Conservation (phyloP, 192 early-diverging fungal species). For the Neocallimastix lanati region DNA sequence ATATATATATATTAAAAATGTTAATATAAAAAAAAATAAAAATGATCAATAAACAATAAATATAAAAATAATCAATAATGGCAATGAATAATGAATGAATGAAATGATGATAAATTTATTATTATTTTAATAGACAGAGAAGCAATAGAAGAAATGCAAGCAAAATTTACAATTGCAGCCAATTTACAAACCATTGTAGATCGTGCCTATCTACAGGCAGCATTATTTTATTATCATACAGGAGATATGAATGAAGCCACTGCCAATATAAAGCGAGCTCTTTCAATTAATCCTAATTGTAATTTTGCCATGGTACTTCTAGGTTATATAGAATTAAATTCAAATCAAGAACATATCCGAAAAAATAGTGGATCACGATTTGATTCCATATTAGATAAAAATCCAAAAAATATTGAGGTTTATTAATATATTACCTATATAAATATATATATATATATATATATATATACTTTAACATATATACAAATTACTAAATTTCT, state of each 20-base stretch:
- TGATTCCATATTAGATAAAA: slow-evolving; percentile 22
- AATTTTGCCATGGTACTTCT: slow-evolving; percentile 7
- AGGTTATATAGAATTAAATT: slow-evolving; percentile 25
- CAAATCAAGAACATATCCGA: slow-evolving; percentile 4
- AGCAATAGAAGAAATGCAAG: slow-evolving; percentile 25
- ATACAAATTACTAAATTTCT: no score
- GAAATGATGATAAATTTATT: no score
- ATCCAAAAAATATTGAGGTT: slow-evolving; percentile 19
- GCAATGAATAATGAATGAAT: no score
- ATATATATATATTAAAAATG: not conserved
- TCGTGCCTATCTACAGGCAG: slow-evolving; percentile 9
- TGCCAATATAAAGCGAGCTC: slow-evolving; percentile 7
- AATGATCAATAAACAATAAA: no score
- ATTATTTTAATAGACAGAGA: slow-evolving; percentile 19
- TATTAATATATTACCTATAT: no score
- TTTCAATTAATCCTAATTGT: slow-evolving; percentile 7
- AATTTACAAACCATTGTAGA: slow-evolving; percentile 5
- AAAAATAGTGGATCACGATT: slow-evolving; percentile 6
- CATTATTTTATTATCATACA: slow-evolving; percentile 16
- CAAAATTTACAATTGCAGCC: slow-evolving; percentile 19
- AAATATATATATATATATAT: no score
- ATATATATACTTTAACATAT: no score
- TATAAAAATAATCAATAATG: no score
- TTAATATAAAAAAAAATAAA: not conserved
- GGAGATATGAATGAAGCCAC: slow-evolving; percentile 11